Conservation (phyloP, 306 rosid species). For the Lotus japonicus region DNA sequence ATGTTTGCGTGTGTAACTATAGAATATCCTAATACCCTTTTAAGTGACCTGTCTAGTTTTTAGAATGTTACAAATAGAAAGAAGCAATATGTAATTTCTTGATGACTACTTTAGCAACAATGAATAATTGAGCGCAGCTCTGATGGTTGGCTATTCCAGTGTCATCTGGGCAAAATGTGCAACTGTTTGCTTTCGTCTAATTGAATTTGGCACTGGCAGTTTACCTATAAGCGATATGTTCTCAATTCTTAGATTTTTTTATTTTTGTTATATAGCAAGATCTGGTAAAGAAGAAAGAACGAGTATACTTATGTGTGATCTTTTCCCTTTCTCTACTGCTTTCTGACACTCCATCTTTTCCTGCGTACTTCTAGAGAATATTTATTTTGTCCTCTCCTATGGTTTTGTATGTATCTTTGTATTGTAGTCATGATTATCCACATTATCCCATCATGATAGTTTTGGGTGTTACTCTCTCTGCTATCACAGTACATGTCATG, state of each 20-base stretch:
- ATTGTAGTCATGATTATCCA: background rate
- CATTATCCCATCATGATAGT: background rate
- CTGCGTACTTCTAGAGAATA: background rate
- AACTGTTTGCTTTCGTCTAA: background rate
- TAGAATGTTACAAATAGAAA: background rate
- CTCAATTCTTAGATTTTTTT: background rate
- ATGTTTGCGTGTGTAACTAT: background rate
- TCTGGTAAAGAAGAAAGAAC: background rate
- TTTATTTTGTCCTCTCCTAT: background rate
- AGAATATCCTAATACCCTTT: background rate
- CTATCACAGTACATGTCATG: background rate
- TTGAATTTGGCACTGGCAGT: background rate
- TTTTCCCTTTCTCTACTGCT: background rate
- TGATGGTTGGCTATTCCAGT: background rate
- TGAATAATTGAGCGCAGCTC: background rate
- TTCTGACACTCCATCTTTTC: background rate
- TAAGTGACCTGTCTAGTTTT: background rate
- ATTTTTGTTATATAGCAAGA: background rate
- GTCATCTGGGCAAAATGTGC: background rate
- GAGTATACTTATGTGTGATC: background rate
- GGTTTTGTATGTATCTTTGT: background rate
- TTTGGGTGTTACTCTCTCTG: background rate
- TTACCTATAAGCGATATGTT: background rate
- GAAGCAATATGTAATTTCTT: background rate
- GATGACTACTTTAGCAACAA: background rate